phyloP scores from a whole-genome alignment of 1,284 basidiomycete species.

The Porogramme epimiltina region DNA sequence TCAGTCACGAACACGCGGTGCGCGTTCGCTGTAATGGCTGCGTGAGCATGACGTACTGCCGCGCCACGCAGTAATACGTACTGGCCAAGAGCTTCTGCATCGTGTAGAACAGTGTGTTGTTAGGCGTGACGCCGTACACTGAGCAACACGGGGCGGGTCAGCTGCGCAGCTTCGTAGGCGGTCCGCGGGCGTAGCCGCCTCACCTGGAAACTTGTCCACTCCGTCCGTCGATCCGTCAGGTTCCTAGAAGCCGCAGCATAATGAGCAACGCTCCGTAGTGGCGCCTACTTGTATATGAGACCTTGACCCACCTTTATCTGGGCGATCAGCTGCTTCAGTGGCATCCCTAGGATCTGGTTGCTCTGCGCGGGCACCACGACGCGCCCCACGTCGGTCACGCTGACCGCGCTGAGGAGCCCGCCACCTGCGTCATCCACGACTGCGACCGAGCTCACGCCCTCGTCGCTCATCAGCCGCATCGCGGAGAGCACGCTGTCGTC shows the following conservation, averaged over 20 bases:
- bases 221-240: slow-evolving; percentile 72
- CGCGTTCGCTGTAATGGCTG: slow-evolving; percentile 56
- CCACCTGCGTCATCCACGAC: slow-evolving; percentile 67
- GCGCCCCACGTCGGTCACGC: slow-evolving; percentile 77
- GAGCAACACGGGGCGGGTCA: slow-evolving; percentile 3
- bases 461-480: slow-evolving; percentile 79
- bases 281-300: slow-evolving; percentile 1
- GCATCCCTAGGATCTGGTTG: slow-evolving; percentile 67
- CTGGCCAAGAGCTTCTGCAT: slow-evolving; percentile 80
- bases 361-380: slow-evolving; percentile 76
- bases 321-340: slow-evolving; percentile 66
- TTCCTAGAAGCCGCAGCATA: slow-evolving; percentile 39
- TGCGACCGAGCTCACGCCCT: slow-evolving; percentile 78
- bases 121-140: slow-evolving; percentile 74
- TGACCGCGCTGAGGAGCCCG: slow-evolving; percentile 68
- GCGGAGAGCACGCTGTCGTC: slow-evolving; percentile 67
- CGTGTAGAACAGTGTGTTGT: slow-evolving; percentile 62
- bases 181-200: too few relatives aligned
- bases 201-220: slow-evolving; percentile 73
- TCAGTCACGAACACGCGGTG: slow-evolving; percentile 77
- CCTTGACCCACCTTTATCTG: slow-evolving; percentile 57
- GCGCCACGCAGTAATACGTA: slow-evolving; percentile 38
- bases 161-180: not conserved
- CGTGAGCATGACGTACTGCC: not conserved
- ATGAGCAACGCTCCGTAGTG: not conserved